Conservation (phyloP, 2,329 filamentous ascomycete genomes). For the Fusarium tanahbumbuense region DNA sequence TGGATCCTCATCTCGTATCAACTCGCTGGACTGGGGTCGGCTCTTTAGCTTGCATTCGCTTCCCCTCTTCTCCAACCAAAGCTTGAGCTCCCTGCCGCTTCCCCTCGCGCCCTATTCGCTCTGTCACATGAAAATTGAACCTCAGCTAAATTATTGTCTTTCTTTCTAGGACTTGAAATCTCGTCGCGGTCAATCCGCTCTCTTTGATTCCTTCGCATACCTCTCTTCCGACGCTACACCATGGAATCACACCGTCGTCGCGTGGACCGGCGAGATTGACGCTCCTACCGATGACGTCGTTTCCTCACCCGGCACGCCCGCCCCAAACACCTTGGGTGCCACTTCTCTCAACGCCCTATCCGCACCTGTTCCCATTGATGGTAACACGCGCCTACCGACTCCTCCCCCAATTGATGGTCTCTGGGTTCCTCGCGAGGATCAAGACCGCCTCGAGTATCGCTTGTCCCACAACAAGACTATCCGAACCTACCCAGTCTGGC, state of each 20-base stretch:
- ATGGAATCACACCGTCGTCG: constrained; percentile 93
- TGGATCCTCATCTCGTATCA: constrained; percentile 24
- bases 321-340: constrained; percentile 59
- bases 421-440: constrained; percentile 76
- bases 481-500: constrained; percentile 88
- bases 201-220: constrained; percentile 91
- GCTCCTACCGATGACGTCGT: constrained; percentile 56
- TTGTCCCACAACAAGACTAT: constrained; percentile 79
- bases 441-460: constrained; percentile 78
- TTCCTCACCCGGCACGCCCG: constrained; percentile 61
- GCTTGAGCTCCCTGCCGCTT: constrained; percentile 28
- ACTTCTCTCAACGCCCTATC: constrained; percentile 78
- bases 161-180: constrained; percentile 73
- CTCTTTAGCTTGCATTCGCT: constrained; percentile 28
- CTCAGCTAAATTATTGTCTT: constrained; percentile 21
- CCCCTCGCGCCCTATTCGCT: constrained; percentile 20
- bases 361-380: constrained; percentile 81
- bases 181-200: constrained; percentile 87
- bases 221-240: constrained; percentile 84
- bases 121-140: constrained; percentile 31
- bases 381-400: constrained; percentile 64
- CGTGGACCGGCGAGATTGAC: constrained; percentile 92
- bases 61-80: constrained; percentile 40
- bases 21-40: constrained; percentile 15
- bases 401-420: constrained; percentile 74